Conservation (phyloP, 345 rosid genomes). For the Acer saccharum region DNA sequence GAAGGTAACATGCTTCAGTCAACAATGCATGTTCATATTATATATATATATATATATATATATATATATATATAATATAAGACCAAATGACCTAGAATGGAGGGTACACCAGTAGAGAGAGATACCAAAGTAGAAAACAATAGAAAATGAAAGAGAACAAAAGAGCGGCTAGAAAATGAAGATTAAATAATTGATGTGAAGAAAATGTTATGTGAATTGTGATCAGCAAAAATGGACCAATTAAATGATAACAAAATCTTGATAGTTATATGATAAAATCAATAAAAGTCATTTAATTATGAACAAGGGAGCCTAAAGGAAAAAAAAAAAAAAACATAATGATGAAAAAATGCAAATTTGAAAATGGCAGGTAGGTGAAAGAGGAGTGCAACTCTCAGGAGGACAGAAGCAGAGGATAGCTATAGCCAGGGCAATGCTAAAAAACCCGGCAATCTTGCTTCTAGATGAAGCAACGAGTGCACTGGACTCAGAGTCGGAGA, state of each 20-base stretch:
- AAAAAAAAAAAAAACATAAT: too few species aligned
- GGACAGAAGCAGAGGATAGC: conserved; percentile 99
- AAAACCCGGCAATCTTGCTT: conserved; percentile 89
- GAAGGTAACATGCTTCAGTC: conserved; percentile 74
- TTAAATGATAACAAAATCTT: background rate
- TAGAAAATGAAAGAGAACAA: conserved; percentile 13
- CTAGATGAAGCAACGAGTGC: conserved; percentile 98
- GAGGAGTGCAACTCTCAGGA: conserved; percentile 95
- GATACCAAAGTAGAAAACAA: background rate
- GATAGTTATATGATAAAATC: background rate
- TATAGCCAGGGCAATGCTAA: conserved; percentile 96
- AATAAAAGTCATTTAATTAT: background rate
- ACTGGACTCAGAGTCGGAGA: conserved; percentile 94
- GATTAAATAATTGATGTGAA: too few species aligned
- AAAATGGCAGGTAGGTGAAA: conserved; percentile 93
- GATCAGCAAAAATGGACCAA: conserved; percentile 1
- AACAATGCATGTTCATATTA: conserved; percentile 61
- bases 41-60: too few species aligned
- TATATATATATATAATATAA: too few species aligned
- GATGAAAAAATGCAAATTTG: background rate
- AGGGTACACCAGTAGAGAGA: conserved; percentile 15
- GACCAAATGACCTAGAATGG: conserved; percentile 17
- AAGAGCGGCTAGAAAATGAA: conserved; percentile 12
- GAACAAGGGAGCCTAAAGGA: background rate
- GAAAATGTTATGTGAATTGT: background rate